Conservation (phyloP, 306 rosid species). For the Sophora flavescens region DNA sequence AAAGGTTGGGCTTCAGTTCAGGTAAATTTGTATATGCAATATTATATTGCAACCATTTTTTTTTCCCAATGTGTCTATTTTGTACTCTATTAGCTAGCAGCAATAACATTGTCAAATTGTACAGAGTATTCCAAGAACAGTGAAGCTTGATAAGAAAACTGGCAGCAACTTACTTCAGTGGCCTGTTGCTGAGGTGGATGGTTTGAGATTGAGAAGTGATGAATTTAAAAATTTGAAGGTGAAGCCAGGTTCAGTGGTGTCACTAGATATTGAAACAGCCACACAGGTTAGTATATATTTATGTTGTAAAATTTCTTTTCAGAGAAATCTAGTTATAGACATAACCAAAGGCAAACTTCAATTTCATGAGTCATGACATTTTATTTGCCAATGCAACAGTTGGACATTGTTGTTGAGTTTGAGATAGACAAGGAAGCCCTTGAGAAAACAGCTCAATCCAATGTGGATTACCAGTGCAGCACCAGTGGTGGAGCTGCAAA, state of each 20-base stretch:
- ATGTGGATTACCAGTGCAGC: slow-evolving; percentile 62
- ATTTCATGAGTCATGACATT: slow-evolving; percentile 27
- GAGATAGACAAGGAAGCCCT: slow-evolving; percentile 75
- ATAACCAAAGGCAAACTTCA: neutral
- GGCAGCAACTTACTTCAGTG: slow-evolving; percentile 82
- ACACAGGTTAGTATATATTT: slow-evolving; percentile 68
- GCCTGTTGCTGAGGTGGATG: slow-evolving; percentile 87
- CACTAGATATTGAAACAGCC: slow-evolving; percentile 72
- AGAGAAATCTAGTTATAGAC: neutral
- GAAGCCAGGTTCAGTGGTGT: slow-evolving; percentile 72
- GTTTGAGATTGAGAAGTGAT: slow-evolving; percentile 67
- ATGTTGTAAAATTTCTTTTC: neutral
- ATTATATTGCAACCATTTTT: neutral
- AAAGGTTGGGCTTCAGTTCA: slow-evolving; percentile 98
- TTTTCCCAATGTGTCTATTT: neutral
- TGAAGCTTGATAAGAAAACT: slow-evolving; percentile 75
- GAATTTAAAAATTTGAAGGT: slow-evolving; percentile 62
- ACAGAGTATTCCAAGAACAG: slow-evolving; percentile 86
- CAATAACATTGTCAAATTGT: neutral
- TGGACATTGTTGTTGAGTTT: slow-evolving; percentile 86
- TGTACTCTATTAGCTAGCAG: neutral
- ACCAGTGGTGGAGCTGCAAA: slow-evolving; percentile 64
- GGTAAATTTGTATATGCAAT: slow-evolving; percentile 48
- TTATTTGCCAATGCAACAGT: slow-evolving; percentile 51
- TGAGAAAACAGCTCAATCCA: slow-evolving; percentile 48